Base-by-base conservation (phyloP, 345 rosid genomes). In the Kernera saxatilis region DNA sequence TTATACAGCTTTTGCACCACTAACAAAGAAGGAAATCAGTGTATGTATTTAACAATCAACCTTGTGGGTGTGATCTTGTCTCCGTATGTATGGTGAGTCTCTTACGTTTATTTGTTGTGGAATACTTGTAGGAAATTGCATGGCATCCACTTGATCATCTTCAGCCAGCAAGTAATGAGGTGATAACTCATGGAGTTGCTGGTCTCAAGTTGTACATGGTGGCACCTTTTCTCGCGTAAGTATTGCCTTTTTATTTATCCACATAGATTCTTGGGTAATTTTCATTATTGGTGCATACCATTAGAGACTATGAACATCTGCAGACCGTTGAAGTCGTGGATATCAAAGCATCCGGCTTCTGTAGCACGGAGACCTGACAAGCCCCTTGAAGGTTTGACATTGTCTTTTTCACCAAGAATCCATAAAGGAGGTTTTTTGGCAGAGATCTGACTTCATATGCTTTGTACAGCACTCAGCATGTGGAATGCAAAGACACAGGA, bases 181-280 rank as follows among this genome's bases (percentile, higher is more conserved):
- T 95, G 39, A 91, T 95, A 82, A 86, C 98, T 71, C 99, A 86
- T 64, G 84, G 97, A 66, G 72, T 80, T 72, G 81, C 91, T 46
- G 98, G 96, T 74, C 86, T 89, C 48, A 95, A 92, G 87, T 86
- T 95, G 67, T 95, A 95, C 71, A 95, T 95, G 99, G 97, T 92
- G 69, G 83, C 99, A 29, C 99, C 97, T 13, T 92, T 95, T 78
- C 82, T 95, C 74, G 73, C 36, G 99, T 95, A 76, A 83, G 97
- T 86, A 48, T 52, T 45, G 67, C 29, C 60, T 27, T 27, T 61
- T 11, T 22, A 26, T 45, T 25, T 56, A 4, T 60, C 26, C 35
- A 27, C 66, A 22, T 61, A n/a, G 5, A 17, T 40, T 39, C 5
- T 21, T 23, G 5, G 39, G 44, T 36, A 17, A 19, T 7, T 14